These are phyloP conservation scores for Urtica urens DNA, from an alignment of 306 rosid species.

Conservation along the genomic window DNA sequence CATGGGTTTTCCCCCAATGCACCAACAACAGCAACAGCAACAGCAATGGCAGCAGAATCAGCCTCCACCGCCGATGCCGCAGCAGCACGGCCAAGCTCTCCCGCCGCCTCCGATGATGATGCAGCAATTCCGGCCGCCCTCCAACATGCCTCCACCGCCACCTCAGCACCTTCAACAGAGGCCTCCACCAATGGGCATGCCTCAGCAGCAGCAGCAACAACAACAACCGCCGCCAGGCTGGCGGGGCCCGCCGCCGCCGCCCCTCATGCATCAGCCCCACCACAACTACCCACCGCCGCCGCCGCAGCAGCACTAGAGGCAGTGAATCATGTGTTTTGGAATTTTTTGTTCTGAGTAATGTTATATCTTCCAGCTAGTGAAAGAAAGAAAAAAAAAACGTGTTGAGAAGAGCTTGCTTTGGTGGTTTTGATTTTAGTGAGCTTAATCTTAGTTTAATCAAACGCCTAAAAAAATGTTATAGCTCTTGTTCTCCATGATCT, in stretches of 20 bases:
- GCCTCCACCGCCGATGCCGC: slow-evolving; percentile 20
- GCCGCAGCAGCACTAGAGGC: no score
- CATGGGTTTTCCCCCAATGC: slow-evolving; percentile 56
- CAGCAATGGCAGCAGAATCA: slow-evolving; percentile 13
- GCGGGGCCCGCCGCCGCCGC: slow-evolving; percentile 71
- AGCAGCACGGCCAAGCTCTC: slow-evolving; percentile 54
- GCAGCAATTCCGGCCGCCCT: slow-evolving; percentile 82
- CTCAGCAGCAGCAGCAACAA: no score
- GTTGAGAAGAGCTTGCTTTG: no score
- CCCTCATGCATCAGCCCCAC: slow-evolving; percentile 44
- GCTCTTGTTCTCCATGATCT: no score
- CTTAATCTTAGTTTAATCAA: no score
- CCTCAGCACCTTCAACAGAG: slow-evolving; percentile 71
- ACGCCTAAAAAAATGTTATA: no score
- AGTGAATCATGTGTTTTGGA: no score
- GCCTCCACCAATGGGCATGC: slow-evolving; percentile 77
- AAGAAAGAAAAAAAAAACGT: no score
- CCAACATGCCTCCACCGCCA: slow-evolving; percentile 65
- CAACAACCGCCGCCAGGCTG: slow-evolving; percentile 54
- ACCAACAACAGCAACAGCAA: no score
- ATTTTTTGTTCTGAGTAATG: no score
- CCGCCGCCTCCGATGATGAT: slow-evolving; percentile 42
- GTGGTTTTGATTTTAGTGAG: no score
- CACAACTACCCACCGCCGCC: slow-evolving; percentile 38
- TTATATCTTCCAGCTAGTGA: no score